A percentile compares a stretch with the other conserved stretches of the same genome.
Conservation (phyloP, 2,329 filamentous ascomycete species). For the Colletotrichum cereale region DNA sequence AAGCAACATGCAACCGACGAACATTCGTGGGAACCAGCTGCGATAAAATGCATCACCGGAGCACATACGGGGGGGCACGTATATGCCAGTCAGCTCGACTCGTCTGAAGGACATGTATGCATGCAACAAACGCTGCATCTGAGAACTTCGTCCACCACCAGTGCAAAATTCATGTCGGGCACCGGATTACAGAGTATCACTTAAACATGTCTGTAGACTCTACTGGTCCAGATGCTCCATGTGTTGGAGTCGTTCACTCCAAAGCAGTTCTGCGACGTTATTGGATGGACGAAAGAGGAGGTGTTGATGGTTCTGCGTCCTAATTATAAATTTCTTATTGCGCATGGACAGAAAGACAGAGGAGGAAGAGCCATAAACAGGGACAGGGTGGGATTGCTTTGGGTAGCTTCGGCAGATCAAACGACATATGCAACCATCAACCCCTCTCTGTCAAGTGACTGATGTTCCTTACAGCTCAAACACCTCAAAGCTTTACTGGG, state of each 20-base stretch:
- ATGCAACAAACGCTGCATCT: conserved; percentile 47
- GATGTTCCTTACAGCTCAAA: background rate
- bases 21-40: background rate
- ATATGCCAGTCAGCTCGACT: background rate
- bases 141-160: conserved; percentile 48
- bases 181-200: conserved; percentile 50
- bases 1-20: background rate
- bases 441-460: background rate
- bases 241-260: conserved; percentile 43
- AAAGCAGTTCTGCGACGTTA: conserved; percentile 46
- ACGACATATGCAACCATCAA: conserved; percentile 1
- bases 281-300: conserved; percentile 46
- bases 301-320: conserved; percentile 44
- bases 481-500: background rate
- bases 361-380: background rate
- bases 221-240: conserved; percentile 38
- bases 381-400: background rate
- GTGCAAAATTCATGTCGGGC: conserved; percentile 51
- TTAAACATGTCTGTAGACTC: conserved; percentile 49
- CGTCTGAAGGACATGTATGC: background rate
- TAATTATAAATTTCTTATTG: conserved; percentile 40
- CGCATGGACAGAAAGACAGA: conserved; percentile 37
- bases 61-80: background rate
- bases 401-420: conserved; percentile 4
- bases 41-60: background rate